Conservation (phyloP, 192 early-diverging fungal species). For the Coemansia sp. region DNA sequence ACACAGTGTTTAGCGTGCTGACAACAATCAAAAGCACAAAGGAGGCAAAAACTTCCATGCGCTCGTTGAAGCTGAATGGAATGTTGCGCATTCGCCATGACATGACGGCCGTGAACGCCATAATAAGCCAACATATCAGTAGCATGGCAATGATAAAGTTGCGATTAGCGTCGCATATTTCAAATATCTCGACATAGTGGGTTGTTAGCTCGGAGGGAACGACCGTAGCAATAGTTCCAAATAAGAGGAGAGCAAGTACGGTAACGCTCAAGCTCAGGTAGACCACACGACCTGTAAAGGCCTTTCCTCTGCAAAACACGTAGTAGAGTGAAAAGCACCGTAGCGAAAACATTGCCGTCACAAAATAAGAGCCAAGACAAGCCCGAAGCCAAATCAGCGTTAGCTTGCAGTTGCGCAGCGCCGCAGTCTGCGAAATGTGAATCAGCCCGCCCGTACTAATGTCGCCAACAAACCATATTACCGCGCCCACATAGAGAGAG, state of each 20-base stretch:
- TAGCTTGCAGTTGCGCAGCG: conserved; percentile 30
- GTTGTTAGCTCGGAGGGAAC: conserved; percentile 20
- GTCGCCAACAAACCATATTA: conserved; percentile 34
- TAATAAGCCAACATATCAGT: conserved; percentile 23
- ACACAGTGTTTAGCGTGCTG: conserved; percentile 25
- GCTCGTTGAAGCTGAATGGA: conserved; percentile 42
- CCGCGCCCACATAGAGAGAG: conserved; percentile 27
- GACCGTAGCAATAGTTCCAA: conserved; percentile 30
- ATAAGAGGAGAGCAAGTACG: conserved; percentile 10
- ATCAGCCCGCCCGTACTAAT: conserved; percentile 39
- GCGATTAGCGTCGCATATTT: conserved; percentile 23
- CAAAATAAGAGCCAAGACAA: conserved; percentile 33
- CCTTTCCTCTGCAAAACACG: conserved; percentile 30
- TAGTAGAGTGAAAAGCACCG: conserved; percentile 40
- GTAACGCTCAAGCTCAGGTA: conserved; percentile 2
- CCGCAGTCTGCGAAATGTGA: conserved; percentile 14
- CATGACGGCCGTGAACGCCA: conserved; percentile 20
- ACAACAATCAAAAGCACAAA: conserved; percentile 21
- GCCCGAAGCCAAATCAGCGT: conserved; percentile 31
- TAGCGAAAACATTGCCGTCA: conserved; percentile 26
- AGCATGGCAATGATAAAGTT: conserved; percentile 15
- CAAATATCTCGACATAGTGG: conserved; percentile 25
- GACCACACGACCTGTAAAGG: conserved; percentile 17
- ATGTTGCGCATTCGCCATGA: conserved; percentile 37
- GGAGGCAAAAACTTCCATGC: conserved; percentile 6